Conservation (phyloP, 1,139 yeast species). For the Torulaspora pretoriensis region DNA sequence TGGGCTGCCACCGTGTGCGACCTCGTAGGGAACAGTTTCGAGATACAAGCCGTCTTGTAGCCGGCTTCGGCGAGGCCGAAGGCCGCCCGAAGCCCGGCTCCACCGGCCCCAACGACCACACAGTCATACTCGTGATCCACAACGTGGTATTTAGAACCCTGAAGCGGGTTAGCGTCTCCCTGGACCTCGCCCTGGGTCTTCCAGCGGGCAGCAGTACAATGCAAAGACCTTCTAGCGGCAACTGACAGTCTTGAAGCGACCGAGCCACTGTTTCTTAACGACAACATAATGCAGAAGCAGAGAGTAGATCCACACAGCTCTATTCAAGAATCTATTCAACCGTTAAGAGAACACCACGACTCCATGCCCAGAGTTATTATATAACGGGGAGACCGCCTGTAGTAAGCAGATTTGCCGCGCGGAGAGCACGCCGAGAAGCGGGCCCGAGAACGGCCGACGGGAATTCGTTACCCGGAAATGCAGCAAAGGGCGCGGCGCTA, state of each 20-base stretch:
- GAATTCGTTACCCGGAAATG: not conserved
- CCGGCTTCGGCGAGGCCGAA: constrained; percentile 97
- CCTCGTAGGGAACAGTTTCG: constrained; percentile 96
- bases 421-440: not conserved
- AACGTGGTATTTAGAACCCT: constrained; percentile 72
- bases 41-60: constrained; percentile 93
- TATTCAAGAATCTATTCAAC: not conserved
- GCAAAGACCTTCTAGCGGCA: constrained; percentile 10
- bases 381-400: not conserved
- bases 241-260: constrained; percentile 1
- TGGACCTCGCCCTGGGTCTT: constrained; percentile 31
- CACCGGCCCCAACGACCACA: constrained; percentile 98
- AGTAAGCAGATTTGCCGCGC: constrained; percentile 1
- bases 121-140: constrained; percentile 98
- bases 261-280: constrained; percentile 5
- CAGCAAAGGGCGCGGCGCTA: not conserved
- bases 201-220: constrained; percentile 7
- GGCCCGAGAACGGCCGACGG: constrained; percentile 1
- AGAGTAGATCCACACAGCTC: not conserved
- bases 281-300: constrained; percentile 5
- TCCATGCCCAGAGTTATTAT: not conserved
- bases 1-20: constrained; percentile 99
- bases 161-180: constrained; percentile 24
- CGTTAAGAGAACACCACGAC: not conserved
- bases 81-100: constrained; percentile 98